These are phyloP conservation scores for Leccinum holopus DNA, from an alignment of 1,284 basidiomycete genomes.

Conservation along the genomic window DNA sequence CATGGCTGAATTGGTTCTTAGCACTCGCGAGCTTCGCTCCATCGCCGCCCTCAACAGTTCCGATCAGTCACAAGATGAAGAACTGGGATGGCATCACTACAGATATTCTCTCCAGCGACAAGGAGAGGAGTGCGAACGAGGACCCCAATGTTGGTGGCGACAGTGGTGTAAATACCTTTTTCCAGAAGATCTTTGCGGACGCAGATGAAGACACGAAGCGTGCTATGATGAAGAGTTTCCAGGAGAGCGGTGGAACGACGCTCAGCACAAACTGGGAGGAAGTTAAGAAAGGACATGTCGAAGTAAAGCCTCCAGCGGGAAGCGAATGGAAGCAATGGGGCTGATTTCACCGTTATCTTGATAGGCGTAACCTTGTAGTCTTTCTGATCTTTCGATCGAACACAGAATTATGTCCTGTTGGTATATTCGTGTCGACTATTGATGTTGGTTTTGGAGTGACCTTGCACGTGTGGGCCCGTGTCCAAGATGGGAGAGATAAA, in stretches of 20 bases:
- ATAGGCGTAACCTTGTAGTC: not conserved
- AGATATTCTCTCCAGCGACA: slow-evolving; percentile 61
- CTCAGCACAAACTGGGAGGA: slow-evolving; percentile 94
- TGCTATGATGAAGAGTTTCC: slow-evolving; percentile 96
- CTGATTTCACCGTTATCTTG: slow-evolving; percentile 26
- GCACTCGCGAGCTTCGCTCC: slow-evolving; percentile 35
- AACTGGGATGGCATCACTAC: slow-evolving; percentile 84
- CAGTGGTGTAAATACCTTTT: slow-evolving; percentile 71
- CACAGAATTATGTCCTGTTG: not conserved
- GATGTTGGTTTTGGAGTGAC: not conserved
- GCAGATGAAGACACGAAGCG: slow-evolving; percentile 86
- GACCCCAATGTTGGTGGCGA: slow-evolving; percentile 86
- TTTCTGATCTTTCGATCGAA: not conserved
- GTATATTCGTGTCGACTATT: not conserved
- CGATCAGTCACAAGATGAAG: slow-evolving; percentile 50
- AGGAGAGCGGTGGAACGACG: slow-evolving; percentile 88
- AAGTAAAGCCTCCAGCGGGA: slow-evolving; percentile 79
- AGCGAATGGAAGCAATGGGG: slow-evolving; percentile 81
- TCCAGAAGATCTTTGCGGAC: slow-evolving; percentile 82
- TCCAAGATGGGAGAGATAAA: not conserved
- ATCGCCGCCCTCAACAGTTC: slow-evolving; percentile 34
- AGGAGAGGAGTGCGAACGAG: slow-evolving; percentile 60
- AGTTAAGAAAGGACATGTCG: slow-evolving; percentile 66
- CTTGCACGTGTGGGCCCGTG: not conserved
- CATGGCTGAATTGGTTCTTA: slow-evolving; percentile 8